Percentiles rank a stretch among this genome's conserved stretches.
Evolutionary conservation across 1,139 yeast species (phyloP).

Genomic region (Suhomyces bribrorum): DNA sequence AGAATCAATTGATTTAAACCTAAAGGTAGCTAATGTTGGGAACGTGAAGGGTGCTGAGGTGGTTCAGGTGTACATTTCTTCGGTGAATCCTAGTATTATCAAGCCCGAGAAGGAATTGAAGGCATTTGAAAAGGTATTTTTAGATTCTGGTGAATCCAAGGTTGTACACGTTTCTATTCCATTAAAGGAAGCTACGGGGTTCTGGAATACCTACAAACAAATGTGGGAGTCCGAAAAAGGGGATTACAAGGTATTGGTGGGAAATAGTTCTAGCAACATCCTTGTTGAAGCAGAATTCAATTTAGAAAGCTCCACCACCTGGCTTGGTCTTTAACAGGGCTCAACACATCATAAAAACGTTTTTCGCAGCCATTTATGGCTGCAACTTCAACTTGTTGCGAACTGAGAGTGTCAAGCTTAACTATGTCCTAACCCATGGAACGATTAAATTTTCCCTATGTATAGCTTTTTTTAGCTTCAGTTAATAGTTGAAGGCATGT

Average conservation of each 20-base stretch:
- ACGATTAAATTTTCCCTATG: too few species aligned
- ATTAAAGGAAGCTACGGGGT: constrained; percentile 54
- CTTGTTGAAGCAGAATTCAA: constrained; percentile 14
- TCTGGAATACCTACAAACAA: constrained; percentile 50
- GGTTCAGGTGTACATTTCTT: constrained; percentile 49
- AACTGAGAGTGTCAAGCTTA: too few species aligned
- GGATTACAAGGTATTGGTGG: constrained; percentile 51
- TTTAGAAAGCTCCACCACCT: constrained; percentile 11
- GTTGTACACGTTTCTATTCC: constrained; percentile 37
- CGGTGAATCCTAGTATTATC: constrained; percentile 38
- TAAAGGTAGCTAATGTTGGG: constrained; percentile 47
- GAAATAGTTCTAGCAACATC: constrained; percentile 32
- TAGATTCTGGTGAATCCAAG: constrained; percentile 43
- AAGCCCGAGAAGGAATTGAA: constrained; percentile 61
- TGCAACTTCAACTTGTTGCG: too few species aligned
- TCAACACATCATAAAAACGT: too few species aligned
- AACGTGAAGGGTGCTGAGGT: constrained; percentile 46
- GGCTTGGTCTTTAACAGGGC: constrained; percentile 12
- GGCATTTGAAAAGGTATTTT: constrained; percentile 51
- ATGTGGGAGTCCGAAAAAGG: constrained; percentile 56
- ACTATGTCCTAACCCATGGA: too few species aligned
- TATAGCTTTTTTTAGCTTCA: too few species aligned
- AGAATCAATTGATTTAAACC: constrained; percentile 22
- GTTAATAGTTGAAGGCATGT: too few species aligned
- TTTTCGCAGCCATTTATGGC: too few species aligned